A percentile compares a stretch with the other conserved stretches of the same genome.
Evolutionary conservation across 2,329 filamentous ascomycete genomes (phyloP).

Genomic region (Zymoseptoria crescenta): DNA sequence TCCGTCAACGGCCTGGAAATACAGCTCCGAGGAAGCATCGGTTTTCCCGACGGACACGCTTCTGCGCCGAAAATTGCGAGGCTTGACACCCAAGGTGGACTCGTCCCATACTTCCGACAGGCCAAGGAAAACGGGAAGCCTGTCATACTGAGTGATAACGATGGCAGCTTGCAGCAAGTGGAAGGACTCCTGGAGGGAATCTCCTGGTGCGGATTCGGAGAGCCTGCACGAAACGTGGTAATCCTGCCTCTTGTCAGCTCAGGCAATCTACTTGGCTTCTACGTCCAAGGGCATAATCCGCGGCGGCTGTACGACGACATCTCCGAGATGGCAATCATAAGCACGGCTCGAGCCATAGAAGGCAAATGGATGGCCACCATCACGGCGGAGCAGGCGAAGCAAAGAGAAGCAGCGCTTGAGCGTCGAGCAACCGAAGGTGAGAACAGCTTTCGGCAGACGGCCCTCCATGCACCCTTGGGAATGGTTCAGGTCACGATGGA

Average conservation of each 20-base stretch:
- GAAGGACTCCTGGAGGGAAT: constrained; percentile 12
- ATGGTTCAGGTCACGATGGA: constrained; percentile 29
- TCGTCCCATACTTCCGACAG: constrained; percentile 8
- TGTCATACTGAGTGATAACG: constrained; percentile 2
- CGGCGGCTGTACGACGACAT: constrained; percentile 15
- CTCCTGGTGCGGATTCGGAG: constrained; percentile 17
- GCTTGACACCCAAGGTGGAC: constrained; percentile 6
- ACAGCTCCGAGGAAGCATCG: constrained; percentile 6
- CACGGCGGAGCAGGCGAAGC: constrained; percentile 7
- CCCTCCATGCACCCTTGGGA: constrained; percentile 32
- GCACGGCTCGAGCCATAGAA: constrained; percentile 10
- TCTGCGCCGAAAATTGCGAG: constrained; percentile 4
- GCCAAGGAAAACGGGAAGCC: constrained; percentile 2
- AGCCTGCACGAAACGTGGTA: constrained; percentile 11
- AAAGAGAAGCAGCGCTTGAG: constrained; percentile 10
- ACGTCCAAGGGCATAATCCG: constrained; percentile 19
- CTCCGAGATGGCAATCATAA: constrained; percentile 6
- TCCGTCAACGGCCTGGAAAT: constrained; percentile 1
- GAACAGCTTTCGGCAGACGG: constrained; percentile 32
- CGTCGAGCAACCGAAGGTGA: constrained; percentile 22
- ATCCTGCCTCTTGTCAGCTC: constrained; percentile 9
- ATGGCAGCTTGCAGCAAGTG: neutral
- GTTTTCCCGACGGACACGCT: constrained; percentile 8
- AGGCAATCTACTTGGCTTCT: constrained; percentile 14
- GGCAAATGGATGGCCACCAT: constrained; percentile 13